Conservation (phyloP, 2,329 filamentous ascomycete species). For the Davidsoniella eucalypti region DNA sequence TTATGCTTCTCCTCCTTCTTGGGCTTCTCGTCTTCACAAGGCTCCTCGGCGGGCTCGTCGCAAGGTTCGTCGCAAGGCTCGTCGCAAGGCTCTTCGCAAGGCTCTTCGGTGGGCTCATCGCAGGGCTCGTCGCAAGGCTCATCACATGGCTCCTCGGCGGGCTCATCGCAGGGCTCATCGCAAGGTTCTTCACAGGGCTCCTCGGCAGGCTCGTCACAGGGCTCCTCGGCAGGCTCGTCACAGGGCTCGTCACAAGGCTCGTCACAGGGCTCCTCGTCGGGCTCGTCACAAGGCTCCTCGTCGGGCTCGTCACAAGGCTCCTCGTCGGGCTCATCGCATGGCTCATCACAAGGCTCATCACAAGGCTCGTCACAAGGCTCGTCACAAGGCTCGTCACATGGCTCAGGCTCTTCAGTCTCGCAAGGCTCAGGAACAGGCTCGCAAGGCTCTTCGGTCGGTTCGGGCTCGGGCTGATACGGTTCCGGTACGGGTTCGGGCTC, state of each 20-base stretch:
- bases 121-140: slow-evolving; percentile 4
- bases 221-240: not conserved
- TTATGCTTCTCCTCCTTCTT: slow-evolving; percentile 14
- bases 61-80: slow-evolving; percentile 6
- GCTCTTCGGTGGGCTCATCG: not conserved
- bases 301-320: slow-evolving; percentile 1
- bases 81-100: not conserved
- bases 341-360: slow-evolving; percentile 9
- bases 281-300: not conserved
- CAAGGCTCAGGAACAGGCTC: slow-evolving; percentile 1
- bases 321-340: not conserved
- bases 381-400: slow-evolving; percentile 5
- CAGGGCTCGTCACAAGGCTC: slow-evolving; percentile 3
- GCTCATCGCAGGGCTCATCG: not conserved
- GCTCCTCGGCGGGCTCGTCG: slow-evolving; percentile 10
- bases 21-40: slow-evolving; percentile 9
- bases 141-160: slow-evolving; percentile 3
- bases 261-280: slow-evolving; percentile 4
- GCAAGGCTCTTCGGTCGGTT: not conserved
- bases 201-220: slow-evolving; percentile 3
- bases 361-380: slow-evolving; percentile 4
- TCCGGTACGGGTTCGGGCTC: slow-evolving; percentile 7
- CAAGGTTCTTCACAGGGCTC: slow-evolving; percentile 1
- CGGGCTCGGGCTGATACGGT: slow-evolving; percentile 7
- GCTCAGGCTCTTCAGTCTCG: slow-evolving; percentile 5